Evolutionary conservation across 2,329 filamentous ascomycete genomes (phyloP), one percentile per base, ranked within the genome.

Genomic region (Aspergillus pseudotamarii): DNA sequence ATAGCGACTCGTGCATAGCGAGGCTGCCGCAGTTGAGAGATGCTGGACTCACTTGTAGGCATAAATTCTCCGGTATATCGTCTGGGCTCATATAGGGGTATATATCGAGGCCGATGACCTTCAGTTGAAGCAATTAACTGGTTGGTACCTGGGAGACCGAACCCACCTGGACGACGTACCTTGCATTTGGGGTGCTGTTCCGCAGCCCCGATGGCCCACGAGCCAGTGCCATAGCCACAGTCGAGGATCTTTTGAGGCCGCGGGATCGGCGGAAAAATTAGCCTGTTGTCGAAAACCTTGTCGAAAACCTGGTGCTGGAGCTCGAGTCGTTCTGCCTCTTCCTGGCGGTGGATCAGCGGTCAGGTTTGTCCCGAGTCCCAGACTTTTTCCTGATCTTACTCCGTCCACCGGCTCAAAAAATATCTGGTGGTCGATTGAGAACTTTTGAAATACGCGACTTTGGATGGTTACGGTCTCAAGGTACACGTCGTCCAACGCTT

Each of bases 41-140:
- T 43, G 57, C 38, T 58, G 58, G 23, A 73, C 78, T 75, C 73
- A 83, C 82, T 75, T 92, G 89, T 60, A 92, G 81, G 71, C 89
- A 88, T 60, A 93, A 77, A 71, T 93, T 93, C 5, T 84, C 80
- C 21, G 90, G 88, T 6, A 82, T 75, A 68, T 88, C 85, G 56
- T 90, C 87, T 45, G 89, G 88, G 63, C 85, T 84, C 83, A 89
- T 88, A 70, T 89, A 86, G 30, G 90, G 89, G 69, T 88, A 89
- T 66, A 92, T 86, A 72, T 93, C 91, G 71, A 92, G 83, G 11
- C 88, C 90, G 66, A 89, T 82, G 11, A 92, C 88, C 90, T 92
- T 43, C 38, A 38, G 36, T 60, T 36, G 57, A 36, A 34, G 58
- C n/a, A 16, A 54, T 75, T 60, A 76, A 68, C 46, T 38, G 50